These are phyloP conservation scores for Candida sithepensis DNA, from an alignment of 805 yeast genomes.

Conservation along the genomic window DNA sequence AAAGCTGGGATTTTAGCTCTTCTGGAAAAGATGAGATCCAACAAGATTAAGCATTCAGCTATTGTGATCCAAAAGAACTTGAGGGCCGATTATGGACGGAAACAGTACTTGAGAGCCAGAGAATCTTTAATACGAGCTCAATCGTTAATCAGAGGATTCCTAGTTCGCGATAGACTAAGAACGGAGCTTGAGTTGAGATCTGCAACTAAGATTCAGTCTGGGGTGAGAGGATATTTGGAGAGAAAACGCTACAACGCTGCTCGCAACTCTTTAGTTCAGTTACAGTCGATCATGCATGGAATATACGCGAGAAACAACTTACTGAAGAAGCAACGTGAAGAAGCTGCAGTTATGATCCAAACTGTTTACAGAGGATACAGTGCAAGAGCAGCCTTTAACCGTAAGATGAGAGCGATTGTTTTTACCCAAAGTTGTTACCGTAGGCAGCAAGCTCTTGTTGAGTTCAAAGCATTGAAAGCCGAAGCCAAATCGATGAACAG, in stretches of 20 bases:
- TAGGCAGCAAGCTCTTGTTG: conserved; percentile 66
- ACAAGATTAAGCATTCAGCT: conserved; percentile 75
- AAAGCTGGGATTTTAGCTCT: conserved; percentile 95
- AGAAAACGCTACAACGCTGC: conserved; percentile 38
- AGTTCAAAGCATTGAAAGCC: conserved; percentile 60
- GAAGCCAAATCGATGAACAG: conserved; percentile 92
- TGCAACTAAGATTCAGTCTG: conserved; percentile 69
- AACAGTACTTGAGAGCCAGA: conserved; percentile 51
- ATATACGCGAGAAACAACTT: conserved; percentile 49
- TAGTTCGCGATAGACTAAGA: conserved; percentile 52
- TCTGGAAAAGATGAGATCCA: conserved; percentile 79
- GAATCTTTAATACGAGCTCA: conserved; percentile 56
- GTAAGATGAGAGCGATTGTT: conserved; percentile 52
- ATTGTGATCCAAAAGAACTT: conserved; percentile 81
- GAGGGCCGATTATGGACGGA: conserved; percentile 61
- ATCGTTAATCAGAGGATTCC: conserved; percentile 57
- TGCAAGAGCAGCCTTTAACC: conserved; percentile 52
- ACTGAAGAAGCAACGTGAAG: conserved; percentile 45
- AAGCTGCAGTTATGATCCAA: conserved; percentile 73
- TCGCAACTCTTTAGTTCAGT: conserved; percentile 34
- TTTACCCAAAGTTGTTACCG: conserved; percentile 76
- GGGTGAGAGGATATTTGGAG: conserved; percentile 50
- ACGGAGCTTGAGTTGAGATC: conserved; percentile 56
- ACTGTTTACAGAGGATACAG: conserved; percentile 63
- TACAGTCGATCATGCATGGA: conserved; percentile 53